A percentile compares a stretch with the other conserved stretches of the same genome.
Conservation (phyloP, 495 filamentous ascomycete species). For the Letharia columbiana region DNA sequence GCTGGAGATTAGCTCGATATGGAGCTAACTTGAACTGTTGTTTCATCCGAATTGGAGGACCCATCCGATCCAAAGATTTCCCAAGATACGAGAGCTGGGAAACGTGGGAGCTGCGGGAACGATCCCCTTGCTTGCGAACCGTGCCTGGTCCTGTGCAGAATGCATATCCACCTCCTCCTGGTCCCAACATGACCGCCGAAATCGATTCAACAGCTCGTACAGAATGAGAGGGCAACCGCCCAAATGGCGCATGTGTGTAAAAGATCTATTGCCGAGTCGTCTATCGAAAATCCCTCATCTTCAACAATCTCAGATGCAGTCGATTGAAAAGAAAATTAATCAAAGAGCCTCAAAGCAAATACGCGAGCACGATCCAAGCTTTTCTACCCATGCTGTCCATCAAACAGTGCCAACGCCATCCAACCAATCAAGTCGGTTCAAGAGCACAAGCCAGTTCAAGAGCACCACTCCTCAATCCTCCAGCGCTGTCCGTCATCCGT, state of each 20-base stretch:
- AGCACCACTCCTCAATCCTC: not conserved
- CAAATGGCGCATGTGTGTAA: too few relatives aligned
- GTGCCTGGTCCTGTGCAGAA: not conserved
- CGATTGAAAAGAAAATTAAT: not conserved
- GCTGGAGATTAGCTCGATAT: not conserved
- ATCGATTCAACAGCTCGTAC: too few relatives aligned
- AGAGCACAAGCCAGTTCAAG: not conserved
- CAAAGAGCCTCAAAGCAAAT: conserved; percentile 2
- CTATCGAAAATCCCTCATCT: not conserved
- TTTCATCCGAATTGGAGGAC: not conserved
- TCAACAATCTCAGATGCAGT: not conserved
- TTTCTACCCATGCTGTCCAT: not conserved
- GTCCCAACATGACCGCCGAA: not conserved
- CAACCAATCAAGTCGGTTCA: not conserved
- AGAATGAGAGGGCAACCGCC: too few relatives aligned
- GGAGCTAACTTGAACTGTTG: not conserved
- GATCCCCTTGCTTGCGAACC: too few relatives aligned
- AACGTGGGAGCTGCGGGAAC: too few relatives aligned
- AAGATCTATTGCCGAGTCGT: not conserved
- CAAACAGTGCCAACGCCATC: not conserved
- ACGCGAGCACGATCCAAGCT: not conserved
- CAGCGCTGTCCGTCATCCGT: not conserved
- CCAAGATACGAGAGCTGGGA: too few relatives aligned
- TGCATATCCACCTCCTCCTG: not conserved
- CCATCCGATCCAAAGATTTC: not conserved